Conservation (phyloP, 1,139 yeast species). For the Candida pseudoviswanathii region DNA sequence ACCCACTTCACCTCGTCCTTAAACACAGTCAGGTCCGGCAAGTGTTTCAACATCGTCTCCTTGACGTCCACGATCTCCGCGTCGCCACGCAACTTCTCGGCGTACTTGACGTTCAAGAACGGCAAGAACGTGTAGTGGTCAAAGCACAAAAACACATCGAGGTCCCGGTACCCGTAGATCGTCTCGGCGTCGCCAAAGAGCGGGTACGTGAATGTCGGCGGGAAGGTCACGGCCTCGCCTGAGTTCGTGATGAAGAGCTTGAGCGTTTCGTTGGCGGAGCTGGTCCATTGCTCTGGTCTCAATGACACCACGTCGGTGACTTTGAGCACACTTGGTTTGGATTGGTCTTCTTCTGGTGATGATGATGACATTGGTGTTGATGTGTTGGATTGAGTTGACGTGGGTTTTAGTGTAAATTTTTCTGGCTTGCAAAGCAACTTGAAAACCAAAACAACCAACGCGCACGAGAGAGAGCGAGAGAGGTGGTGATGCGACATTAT, state of each 20-base stretch:
- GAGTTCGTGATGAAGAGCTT: conserved; percentile 56
- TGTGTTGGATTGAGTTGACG: neutral
- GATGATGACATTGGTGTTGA: neutral
- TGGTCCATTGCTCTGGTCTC: conserved; percentile 67
- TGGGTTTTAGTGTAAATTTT: neutral
- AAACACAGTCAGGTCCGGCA: conserved; percentile 63
- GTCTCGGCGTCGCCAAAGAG: conserved; percentile 90
- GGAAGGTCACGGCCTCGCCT: conserved; percentile 55
- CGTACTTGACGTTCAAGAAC: conserved; percentile 58
- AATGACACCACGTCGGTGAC: conserved; percentile 19
- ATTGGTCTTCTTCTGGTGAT: neutral
- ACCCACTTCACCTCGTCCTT: conserved; percentile 73
- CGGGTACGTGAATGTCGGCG: conserved; percentile 86
- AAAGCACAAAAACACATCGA: conserved; percentile 52
- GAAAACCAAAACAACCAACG: neutral
- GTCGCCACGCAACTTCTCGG: conserved; percentile 48
- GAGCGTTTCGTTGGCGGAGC: conserved; percentile 65
- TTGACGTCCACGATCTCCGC: conserved; percentile 55
- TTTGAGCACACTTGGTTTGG: neutral
- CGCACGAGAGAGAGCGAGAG: neutral
- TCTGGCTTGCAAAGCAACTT: neutral
- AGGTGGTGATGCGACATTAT: neutral
- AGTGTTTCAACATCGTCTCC: conserved; percentile 51
- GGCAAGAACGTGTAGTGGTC: conserved; percentile 49
- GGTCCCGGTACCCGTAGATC: conserved; percentile 79